Base-by-base conservation (phyloP, 1,139 yeast genomes). In the Kazachstania sp. region DNA sequence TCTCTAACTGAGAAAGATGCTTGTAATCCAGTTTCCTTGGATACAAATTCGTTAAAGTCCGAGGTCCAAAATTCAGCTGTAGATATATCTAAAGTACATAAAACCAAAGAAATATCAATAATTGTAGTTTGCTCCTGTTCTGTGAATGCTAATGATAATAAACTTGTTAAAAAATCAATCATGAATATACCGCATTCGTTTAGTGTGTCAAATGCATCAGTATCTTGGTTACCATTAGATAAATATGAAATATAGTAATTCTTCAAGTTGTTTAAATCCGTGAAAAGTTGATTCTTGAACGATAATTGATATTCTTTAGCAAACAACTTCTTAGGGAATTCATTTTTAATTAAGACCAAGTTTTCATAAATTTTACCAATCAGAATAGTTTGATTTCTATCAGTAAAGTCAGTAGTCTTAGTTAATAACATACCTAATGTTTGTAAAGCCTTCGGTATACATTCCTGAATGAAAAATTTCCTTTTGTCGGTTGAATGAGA, bases 11-110 rank as follows among this genome's bases (percentile, higher is more conserved):
- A 63, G 12, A 67, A 65, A 7, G 68, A 72, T 28, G 74, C 69
- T 1, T 77, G 69, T 38, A 86, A 70, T 1, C 88, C 95, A 1
- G 86, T 73, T 49, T 84, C 86, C 39, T 81, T 83, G 5, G 86
- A 77, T 6, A 86, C 84, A 63, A 78, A 87, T 6, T 65, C 68
- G 57, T 86, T 86, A 60, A 80, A 75, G 59, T 87, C 92, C 1
- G 68, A 70, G 11, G 56, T 50, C 70, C 77, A 78, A 11, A 54
- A 52, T 3, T 68, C 68, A 18, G 59, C 66, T 2, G 59, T 58
- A 9, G 61, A 65, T 2, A 51, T 48, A 20, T 69, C 59, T 4
- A 71, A 47, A 40, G 59, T 49, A 31, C 62, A 56, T 12, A 60
- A 44, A 4, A 36, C 35, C 3, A 49, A 38, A 11, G 61, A 41